These are phyloP conservation scores for Vaccinium corymbosum DNA, from an alignment of 148 eudicot genomes.

Conservation along the genomic window DNA sequence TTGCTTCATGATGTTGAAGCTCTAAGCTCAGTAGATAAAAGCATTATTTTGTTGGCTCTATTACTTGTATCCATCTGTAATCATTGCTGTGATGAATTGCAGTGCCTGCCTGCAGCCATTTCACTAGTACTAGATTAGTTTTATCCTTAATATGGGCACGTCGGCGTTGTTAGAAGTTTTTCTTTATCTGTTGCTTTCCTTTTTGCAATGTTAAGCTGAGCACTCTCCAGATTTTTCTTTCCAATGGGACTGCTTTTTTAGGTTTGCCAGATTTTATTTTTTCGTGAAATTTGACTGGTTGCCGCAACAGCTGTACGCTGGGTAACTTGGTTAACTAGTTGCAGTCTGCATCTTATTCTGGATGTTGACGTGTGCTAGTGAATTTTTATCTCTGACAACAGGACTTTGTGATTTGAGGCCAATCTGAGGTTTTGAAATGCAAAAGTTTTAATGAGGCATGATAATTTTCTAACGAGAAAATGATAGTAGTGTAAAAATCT, in stretches of 20 bases:
- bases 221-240: not conserved
- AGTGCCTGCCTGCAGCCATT: not conserved
- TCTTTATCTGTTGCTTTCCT: not conserved
- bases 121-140: not conserved
- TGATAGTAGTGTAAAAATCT: not conserved
- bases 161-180: not conserved
- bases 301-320: no score
- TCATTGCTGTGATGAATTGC: not conserved
- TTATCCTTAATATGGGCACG: not conserved
- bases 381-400: no score
- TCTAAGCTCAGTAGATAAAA: not conserved
- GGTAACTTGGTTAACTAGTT: not conserved
- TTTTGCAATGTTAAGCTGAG: not conserved
- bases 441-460: not conserved
- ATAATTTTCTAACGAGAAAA: not conserved
- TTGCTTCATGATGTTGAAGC: not conserved
- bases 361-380: not conserved
- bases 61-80: not conserved
- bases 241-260: not conserved
- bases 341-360: not conserved
- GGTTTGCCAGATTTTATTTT: not conserved
- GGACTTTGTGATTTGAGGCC: not conserved
- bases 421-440: not conserved
- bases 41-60: not conserved
- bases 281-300: not conserved